Evolutionary conservation across 139 green algal species (phyloP), one percentile per base, ranked within the genome.

Genomic region (Astrephomene gubernaculifera): DNA sequence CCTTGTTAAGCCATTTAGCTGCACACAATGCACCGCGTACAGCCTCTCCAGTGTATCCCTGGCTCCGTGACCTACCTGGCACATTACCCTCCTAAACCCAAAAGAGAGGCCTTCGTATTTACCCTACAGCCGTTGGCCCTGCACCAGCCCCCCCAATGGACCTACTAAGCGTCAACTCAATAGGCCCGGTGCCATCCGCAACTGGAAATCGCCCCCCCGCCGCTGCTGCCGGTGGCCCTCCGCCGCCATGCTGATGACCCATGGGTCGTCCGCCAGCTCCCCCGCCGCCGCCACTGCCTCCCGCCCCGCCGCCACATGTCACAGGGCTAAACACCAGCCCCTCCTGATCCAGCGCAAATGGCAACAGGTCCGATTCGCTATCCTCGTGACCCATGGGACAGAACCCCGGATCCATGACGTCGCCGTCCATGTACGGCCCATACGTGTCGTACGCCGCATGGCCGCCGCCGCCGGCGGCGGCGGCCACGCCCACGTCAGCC

Each of bases 321-420:
- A 38, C 64, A 10, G 63, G 64, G 57, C 76, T 44, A 39, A 85
- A 12, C 44, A 68, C 63, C 27, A 84, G 78, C 29, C 78, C 79
- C n/a, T 85, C 79, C 63, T 39, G 29, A 44, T 85, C 79, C 31
- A 85, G 22, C 31, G 79, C 79, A n/a, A 85, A 85, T 6, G 79
- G 79, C 43, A 85, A 44, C 79, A 85, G 43, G 31, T 85, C 79
- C 1, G 44, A 68, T 53, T 85, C 79, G 79, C 44, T 68, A 25
- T 85, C 79, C 44, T 85, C 64, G 1, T 44, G 44, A 29, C 12
- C 63, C 79, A 85, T 21, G 0, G 36, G 41, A 9, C 43, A 65
- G 14, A 75, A 7, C 39, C 39, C 38, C 6, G n/a, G 29, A 1
- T 64, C 39, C 22, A 6, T 22, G 7, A 4, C 60, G n/a, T 72